Percentiles rank a stretch among this genome's conserved stretches.
Evolutionary conservation across 805 yeast species (phyloP).

Genomic region (Hemisphaericaspora nanyangensis): DNA sequence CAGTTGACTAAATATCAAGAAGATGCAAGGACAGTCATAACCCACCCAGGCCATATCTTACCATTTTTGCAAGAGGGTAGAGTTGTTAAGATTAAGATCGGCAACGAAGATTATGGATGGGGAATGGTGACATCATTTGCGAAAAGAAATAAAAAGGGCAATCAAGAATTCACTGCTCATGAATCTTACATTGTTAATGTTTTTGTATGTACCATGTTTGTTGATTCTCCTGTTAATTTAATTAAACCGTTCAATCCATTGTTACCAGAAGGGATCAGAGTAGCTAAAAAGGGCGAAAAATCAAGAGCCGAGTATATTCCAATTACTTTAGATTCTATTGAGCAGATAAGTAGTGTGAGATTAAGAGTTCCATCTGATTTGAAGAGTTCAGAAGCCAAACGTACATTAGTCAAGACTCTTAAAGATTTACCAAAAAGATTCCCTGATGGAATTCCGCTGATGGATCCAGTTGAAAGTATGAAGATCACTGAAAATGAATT

Average conservation of each 20-base stretch:
- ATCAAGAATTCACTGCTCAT: conserved; percentile 69
- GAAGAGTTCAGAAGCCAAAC: conserved; percentile 53
- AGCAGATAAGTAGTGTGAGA: conserved; percentile 73
- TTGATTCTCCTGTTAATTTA: conserved; percentile 79
- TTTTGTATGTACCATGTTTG: conserved; percentile 70
- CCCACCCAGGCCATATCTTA: conserved; percentile 86
- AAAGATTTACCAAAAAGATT: conserved; percentile 78
- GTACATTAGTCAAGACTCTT: conserved; percentile 64
- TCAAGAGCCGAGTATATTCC: conserved; percentile 78
- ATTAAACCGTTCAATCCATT: conserved; percentile 73
- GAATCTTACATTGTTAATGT: conserved; percentile 88
- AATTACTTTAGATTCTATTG: conserved; percentile 74
- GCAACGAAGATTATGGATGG: conserved; percentile 81
- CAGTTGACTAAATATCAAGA: conserved; percentile 67
- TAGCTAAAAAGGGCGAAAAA: conserved; percentile 70
- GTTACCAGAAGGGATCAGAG: conserved; percentile 87
- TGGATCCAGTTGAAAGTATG: conserved; percentile 92
- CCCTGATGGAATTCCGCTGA: conserved; percentile 85
- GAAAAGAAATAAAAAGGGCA: conserved; percentile 57
- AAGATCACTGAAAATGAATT: conserved; percentile 83
- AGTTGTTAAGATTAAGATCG: conserved; percentile 62
- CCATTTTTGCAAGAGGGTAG: conserved; percentile 89
- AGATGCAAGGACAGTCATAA: conserved; percentile 75
- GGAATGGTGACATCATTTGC: conserved; percentile 77
- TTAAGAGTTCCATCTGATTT: conserved; percentile 75